Evolutionary conservation across 108 stramenopile genomes (phyloP).

Genomic region (Conticribra weissflogii): DNA sequence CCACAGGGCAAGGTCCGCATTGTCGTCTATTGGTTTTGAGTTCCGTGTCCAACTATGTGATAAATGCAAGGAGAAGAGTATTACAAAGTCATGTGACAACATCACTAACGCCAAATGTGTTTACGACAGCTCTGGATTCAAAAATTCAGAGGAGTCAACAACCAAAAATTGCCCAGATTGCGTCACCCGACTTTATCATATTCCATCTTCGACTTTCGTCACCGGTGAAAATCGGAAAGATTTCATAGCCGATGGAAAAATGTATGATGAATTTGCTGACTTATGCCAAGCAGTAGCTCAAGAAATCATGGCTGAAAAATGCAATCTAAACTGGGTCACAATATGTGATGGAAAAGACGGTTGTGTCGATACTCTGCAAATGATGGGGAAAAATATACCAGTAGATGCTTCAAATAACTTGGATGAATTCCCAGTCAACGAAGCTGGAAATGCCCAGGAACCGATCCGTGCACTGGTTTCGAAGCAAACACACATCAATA

Average conservation of each 20-base stretch:
- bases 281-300: slow-evolving; percentile 72
- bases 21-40: slow-evolving; percentile 29
- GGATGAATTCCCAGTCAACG: slow-evolving; percentile 12
- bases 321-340: slow-evolving; percentile 66
- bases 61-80: not conserved
- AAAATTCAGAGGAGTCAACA: not conserved
- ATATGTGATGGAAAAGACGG: slow-evolving; percentile 53
- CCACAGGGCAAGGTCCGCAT: slow-evolving; percentile 15
- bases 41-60: slow-evolving; percentile 9
- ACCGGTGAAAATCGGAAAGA: slow-evolving; percentile 56
- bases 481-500: slow-evolving; percentile 12
- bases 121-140: not conserved
- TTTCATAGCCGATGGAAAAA: slow-evolving; percentile 76
- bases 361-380: slow-evolving; percentile 1
- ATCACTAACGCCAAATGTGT: not conserved
- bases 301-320: slow-evolving; percentile 67
- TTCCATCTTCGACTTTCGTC: slow-evolving; percentile 55
- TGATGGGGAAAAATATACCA: not conserved
- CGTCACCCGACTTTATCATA: slow-evolving; percentile 61
- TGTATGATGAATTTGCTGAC: slow-evolving; percentile 70
- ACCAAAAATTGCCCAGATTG: slow-evolving; percentile 10
- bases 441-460: slow-evolving; percentile 16
- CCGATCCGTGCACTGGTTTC: slow-evolving; percentile 70
- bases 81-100: not conserved
- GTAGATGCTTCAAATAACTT: slow-evolving; percentile 3